These are phyloP conservation scores for Vinca minor DNA, from an alignment of 257 asterid species.

Conservation along the genomic window DNA sequence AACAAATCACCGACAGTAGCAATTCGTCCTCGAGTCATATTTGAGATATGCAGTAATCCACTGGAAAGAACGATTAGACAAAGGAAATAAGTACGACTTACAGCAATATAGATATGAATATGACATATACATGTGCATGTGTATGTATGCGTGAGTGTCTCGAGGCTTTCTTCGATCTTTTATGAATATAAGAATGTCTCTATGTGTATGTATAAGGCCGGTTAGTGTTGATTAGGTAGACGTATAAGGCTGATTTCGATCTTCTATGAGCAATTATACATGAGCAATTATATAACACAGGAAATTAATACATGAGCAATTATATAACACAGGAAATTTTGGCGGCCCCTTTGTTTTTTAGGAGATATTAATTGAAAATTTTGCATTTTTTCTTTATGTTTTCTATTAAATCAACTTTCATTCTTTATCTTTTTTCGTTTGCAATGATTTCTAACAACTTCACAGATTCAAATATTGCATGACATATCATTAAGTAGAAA, in stretches of 20 bases:
- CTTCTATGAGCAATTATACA: no score
- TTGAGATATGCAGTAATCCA: conserved; percentile 88
- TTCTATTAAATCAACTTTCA: no score
- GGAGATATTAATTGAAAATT: no score
- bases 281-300: no score
- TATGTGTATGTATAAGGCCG: no score
- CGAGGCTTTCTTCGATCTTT: not conserved
- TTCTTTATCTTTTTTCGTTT: not conserved
- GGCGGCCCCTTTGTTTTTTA: no score
- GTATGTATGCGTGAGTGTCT: not conserved
- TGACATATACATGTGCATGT: not conserved
- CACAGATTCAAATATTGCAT: not conserved
- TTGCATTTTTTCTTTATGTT: no score
- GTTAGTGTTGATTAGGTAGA: no score
- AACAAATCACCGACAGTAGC: conserved; percentile 57
- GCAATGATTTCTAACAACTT: not conserved
- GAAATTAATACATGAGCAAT: no score
- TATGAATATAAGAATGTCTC: not conserved
- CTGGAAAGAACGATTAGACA: conserved; percentile 28
- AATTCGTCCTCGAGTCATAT: conserved; percentile 44
- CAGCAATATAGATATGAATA: not conserved
- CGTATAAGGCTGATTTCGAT: no score
- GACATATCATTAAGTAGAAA: not conserved
- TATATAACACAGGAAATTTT: no score
- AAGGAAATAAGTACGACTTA: not conserved